Evolutionary conservation across 352 stramenopile species (phyloP), one percentile per base, ranked within the genome.

Genomic region (Phytophthora sojae): DNA sequence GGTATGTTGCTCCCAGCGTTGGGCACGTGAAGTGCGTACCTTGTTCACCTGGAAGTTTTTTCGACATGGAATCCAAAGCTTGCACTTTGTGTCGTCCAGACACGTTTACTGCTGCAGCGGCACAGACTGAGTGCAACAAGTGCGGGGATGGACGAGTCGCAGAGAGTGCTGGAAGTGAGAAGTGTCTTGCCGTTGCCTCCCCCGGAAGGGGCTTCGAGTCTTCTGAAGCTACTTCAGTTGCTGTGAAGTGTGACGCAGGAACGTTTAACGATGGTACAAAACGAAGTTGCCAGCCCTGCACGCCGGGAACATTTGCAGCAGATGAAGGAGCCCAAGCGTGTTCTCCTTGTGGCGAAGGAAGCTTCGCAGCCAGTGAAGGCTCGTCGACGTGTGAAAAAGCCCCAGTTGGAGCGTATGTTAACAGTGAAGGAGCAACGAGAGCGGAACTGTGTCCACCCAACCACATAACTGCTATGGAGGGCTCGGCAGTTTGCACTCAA

Each of bases 11-110:
- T 0, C 73, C 71, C 5, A 70, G 73, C 6, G 51, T 51, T 17
- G 85, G 85, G 0, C 72, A 83, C 44, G 39, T 37, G 0, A 71
- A 69, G 51, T 93, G 85, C 47, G 57, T 62, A 1, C 60, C 75
- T 23, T 93, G 85, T 39, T 61, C 23, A 7, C 50, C 62, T 11
- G 85, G 85, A 5, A 89, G 65, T 52, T 81, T 65, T 52, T 88
- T 80, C 55, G 69, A 89, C 32, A 6, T 25, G 15, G 57, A 51
- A 0, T 57, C 21, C 4, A 71, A 64, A 19, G 76, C 47, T 0
- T 91, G 83, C 37, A 37, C 30, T n/a, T 56, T 75, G 32, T 91
- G 83, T 39, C 52, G 50, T 25, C 70, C 74, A 23, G 72, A 73
- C 5, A 83, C 74, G 61, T 86, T 83, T 37, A 71, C 79, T 21